A percentile compares a stretch with the other conserved stretches of the same genome.
phyloP scores from a whole-genome alignment of 495 filamentous ascomycete species.

The Tuber microsphaerosporum region DNA sequence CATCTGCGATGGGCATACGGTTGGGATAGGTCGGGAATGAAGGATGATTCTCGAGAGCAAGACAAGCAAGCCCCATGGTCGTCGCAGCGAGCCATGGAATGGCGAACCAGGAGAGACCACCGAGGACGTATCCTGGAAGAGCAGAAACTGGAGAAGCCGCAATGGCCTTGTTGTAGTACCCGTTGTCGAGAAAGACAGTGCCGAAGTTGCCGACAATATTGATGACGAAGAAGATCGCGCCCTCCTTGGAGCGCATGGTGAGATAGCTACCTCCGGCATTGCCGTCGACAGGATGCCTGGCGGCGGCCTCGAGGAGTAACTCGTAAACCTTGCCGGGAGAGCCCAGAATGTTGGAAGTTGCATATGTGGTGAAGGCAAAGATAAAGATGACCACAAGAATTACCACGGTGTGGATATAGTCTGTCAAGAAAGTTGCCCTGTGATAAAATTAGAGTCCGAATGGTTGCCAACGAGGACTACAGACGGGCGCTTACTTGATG shows the following conservation, averaged over 20 bases:
- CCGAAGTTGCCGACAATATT: conserved; percentile 80
- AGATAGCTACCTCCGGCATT: conserved; percentile 82
- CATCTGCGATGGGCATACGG: conserved; percentile 66
- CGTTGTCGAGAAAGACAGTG: conserved; percentile 60
- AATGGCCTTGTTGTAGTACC: conserved; percentile 92
- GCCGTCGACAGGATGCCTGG: conserved; percentile 68
- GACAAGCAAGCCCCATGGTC: conserved; percentile 85
- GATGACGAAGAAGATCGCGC: conserved; percentile 93
- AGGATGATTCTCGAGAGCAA: conserved; percentile 71
- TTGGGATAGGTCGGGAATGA: conserved; percentile 65
- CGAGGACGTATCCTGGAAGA: conserved; percentile 86
- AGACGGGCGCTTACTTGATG: conserved; percentile 57
- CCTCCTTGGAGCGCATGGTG: conserved; percentile 80
- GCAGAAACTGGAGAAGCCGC: conserved; percentile 83
- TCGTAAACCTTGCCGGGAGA: conserved; percentile 78
- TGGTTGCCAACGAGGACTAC: conserved; percentile 12
- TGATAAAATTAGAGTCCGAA: conserved; percentile 7
- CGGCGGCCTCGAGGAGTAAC: conserved; percentile 62
- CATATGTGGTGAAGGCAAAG: conserved; percentile 81
- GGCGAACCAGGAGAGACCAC: conserved; percentile 88
- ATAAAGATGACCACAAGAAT: conserved; percentile 83
- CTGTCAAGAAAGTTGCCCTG: conserved; percentile 55
- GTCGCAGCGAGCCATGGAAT: conserved; percentile 91
- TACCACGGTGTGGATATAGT: conserved; percentile 80
- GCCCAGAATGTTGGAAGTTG: conserved; percentile 66